Conservation (phyloP, 805 yeast species). For the Candida qinlingensis region DNA sequence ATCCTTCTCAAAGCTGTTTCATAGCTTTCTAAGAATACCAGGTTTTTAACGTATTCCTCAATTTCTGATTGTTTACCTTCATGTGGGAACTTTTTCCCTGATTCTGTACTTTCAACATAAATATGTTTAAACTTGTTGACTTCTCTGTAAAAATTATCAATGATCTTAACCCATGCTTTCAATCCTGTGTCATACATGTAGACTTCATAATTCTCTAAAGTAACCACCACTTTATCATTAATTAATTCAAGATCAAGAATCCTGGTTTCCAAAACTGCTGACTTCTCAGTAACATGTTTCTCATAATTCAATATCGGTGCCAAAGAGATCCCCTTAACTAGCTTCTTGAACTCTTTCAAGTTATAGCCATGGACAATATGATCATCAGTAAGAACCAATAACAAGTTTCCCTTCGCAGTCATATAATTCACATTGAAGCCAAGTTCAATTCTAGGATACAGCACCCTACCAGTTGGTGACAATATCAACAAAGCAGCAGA, state of each 20-base stretch:
- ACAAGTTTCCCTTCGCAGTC: conserved; percentile 27
- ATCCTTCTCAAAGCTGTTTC: conserved; percentile 8
- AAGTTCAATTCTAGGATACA: conserved; percentile 45
- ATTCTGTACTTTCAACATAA: conserved; percentile 12
- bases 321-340: conserved; percentile 41
- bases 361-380: conserved; percentile 51
- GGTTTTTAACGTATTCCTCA: conserved; percentile 8
- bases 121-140: conserved; percentile 14
- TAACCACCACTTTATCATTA: conserved; percentile 36
- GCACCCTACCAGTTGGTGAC: conserved; percentile 39
- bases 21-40: conserved; percentile 19
- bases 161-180: conserved; percentile 40
- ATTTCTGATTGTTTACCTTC: not conserved
- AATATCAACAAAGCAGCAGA: conserved; percentile 48
- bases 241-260: conserved; percentile 31
- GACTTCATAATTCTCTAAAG: conserved; percentile 33
- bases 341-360: conserved; percentile 28
- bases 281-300: conserved; percentile 16
- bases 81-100: not conserved
- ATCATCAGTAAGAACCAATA: conserved; percentile 43
- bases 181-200: conserved; percentile 39
- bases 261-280: conserved; percentile 18
- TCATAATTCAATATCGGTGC: conserved; percentile 47
- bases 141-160: conserved; percentile 30
- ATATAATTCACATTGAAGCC: conserved; percentile 42